Percentiles rank a stretch among this genome's conserved stretches.
Conservation (phyloP, 2,329 filamentous ascomycete genomes). For the Neofusicoccum parvum region DNA sequence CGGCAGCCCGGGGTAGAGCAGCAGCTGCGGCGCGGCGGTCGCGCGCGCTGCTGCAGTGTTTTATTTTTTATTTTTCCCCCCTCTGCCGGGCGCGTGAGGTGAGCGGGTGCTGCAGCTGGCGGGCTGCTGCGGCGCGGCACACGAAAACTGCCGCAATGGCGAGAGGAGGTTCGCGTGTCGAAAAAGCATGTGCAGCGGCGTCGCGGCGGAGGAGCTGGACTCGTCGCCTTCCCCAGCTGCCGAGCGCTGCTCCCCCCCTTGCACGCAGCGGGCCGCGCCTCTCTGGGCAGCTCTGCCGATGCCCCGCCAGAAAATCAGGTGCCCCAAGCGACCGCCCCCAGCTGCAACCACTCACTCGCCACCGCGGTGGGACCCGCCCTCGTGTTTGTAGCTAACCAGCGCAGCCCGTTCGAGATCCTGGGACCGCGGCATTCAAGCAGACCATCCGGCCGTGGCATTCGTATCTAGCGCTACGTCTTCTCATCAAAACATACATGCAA, state of each 20-base stretch:
- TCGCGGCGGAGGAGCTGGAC: not conserved
- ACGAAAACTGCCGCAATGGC: conserved; percentile 5
- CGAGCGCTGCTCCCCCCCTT: not conserved
- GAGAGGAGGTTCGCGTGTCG: not conserved
- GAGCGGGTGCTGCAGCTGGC: not conserved
- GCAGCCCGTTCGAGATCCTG: not conserved
- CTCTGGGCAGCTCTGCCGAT: conserved; percentile 4
- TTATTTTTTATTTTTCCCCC: not conserved
- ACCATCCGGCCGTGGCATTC: not conserved
- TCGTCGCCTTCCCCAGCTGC: not conserved
- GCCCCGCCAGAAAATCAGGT: not conserved
- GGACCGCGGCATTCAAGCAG: not conserved
- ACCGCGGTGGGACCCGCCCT: not conserved
- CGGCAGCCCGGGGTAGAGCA: not conserved
- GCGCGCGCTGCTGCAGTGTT: not conserved
- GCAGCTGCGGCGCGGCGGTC: not conserved
- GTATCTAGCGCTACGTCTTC: not conserved
- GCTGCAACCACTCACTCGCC: not conserved
- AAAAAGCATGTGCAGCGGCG: too few relatives aligned
- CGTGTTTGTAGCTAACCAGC: not conserved
- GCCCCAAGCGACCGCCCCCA: not conserved
- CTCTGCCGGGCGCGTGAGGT: not conserved
- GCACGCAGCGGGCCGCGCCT: conserved; percentile 16
- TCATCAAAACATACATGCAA: conserved; percentile 1
- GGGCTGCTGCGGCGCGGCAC: not conserved